Conservation (phyloP, 345 rosid species). For the Euphorbia peplus region DNA sequence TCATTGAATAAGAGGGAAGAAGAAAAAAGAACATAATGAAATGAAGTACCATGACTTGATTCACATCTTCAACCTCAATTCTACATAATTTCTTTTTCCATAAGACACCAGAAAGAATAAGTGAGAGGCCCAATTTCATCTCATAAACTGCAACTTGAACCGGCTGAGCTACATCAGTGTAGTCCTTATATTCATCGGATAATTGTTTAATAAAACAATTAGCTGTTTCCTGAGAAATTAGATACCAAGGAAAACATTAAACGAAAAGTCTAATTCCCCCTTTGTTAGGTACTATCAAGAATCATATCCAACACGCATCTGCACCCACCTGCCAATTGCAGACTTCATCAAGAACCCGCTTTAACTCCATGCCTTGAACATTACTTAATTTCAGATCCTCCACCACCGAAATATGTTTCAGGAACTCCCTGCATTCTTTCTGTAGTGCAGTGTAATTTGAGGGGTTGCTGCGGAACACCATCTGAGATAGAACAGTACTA, state of each 20-base stretch:
- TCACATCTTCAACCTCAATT: slow-evolving; percentile 45
- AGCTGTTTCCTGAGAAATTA: slow-evolving; percentile 66
- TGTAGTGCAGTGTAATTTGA: slow-evolving; percentile 56
- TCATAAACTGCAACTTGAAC: slow-evolving; percentile 89
- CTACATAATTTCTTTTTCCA: slow-evolving; percentile 37
- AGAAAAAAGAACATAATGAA: neutral
- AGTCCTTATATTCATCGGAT: slow-evolving; percentile 59
- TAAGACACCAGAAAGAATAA: slow-evolving; percentile 50
- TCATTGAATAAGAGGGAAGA: neutral
- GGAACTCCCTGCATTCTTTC: slow-evolving; percentile 64
- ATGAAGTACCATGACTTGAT: slow-evolving; percentile 52
- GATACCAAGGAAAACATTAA: slow-evolving; percentile 15
- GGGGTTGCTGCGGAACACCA: slow-evolving; percentile 71
- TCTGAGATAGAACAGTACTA: slow-evolving; percentile 38
- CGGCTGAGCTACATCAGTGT: slow-evolving; percentile 73
- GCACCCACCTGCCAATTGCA: slow-evolving; percentile 84
- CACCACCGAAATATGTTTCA: slow-evolving; percentile 39
- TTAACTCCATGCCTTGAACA: slow-evolving; percentile 40
- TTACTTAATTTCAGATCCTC: slow-evolving; percentile 37
- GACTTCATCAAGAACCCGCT: slow-evolving; percentile 49
- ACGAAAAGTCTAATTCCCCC: slow-evolving; percentile 3
- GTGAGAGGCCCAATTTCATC: slow-evolving; percentile 79
- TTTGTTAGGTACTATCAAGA: neutral
- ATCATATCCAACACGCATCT: neutral
- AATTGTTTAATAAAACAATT: slow-evolving; percentile 54